A percentile compares a stretch with the other conserved stretches of the same genome.
These are phyloP conservation scores for Pholiota microspora DNA, from an alignment of 768 basidiomycete genomes.

Conservation along the genomic window DNA sequence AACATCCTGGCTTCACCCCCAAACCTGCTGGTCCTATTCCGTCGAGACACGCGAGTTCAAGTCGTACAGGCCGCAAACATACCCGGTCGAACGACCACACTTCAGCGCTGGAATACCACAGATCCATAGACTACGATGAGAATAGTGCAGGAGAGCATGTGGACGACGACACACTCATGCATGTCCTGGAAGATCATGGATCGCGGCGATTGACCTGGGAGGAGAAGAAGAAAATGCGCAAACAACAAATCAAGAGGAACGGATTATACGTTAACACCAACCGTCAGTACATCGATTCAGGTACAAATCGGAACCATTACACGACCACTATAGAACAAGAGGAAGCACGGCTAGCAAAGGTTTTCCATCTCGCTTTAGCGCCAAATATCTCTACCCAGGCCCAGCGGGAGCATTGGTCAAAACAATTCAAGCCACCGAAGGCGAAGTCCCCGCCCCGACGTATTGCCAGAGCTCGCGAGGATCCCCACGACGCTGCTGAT, in stretches of 20 bases:
- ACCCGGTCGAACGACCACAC: neutral
- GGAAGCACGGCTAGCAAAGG: slow-evolving; percentile 10
- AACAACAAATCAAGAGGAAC: slow-evolving; percentile 23
- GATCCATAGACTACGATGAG: neutral
- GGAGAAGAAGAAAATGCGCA: slow-evolving; percentile 27
- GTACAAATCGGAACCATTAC: slow-evolving; percentile 27
- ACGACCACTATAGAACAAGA: slow-evolving; percentile 46
- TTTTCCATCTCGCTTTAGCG: slow-evolving; percentile 35
- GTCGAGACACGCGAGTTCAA: neutral
- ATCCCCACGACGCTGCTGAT: neutral
- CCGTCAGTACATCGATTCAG: slow-evolving; percentile 35
- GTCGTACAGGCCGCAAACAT: neutral
- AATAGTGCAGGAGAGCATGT: slow-evolving; percentile 44
- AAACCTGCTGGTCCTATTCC: neutral
- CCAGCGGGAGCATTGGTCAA: slow-evolving; percentile 6
- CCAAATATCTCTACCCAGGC: slow-evolving; percentile 8
- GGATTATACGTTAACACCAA: slow-evolving; percentile 35
- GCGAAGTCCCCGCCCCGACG: neutral
- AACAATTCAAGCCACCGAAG: neutral
- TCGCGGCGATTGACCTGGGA: slow-evolving; percentile 24
- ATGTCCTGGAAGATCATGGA: neutral
- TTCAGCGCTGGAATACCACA: neutral
- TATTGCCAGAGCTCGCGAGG: neutral
- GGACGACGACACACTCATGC: slow-evolving; percentile 25
- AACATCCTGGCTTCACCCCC: neutral